Evolutionary conservation across 176 grass and related monocot genomes (phyloP).

Genomic region (Carex cristatella): DNA sequence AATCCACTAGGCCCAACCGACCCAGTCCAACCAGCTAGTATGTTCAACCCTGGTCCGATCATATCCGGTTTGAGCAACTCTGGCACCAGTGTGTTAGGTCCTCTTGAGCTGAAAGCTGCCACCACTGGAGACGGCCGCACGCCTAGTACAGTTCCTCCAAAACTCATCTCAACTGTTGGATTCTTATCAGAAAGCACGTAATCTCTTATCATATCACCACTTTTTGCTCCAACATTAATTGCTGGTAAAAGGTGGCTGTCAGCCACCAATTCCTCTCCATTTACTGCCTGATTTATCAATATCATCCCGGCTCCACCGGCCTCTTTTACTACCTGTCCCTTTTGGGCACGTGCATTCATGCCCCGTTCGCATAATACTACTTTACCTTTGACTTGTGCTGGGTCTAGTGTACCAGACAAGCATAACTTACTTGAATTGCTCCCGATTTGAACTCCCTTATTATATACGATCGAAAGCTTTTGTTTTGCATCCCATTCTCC

Average conservation of each 20-base stretch:
- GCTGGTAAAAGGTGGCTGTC: constrained; percentile 80
- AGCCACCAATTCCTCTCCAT: constrained; percentile 71
- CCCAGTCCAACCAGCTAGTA: constrained; percentile 69
- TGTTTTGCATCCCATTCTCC: constrained; percentile 39
- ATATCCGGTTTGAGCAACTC: constrained; percentile 90
- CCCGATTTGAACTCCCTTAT: constrained; percentile 47
- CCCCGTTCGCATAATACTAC: constrained; percentile 80
- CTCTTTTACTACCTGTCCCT: constrained; percentile 72
- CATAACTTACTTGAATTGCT: constrained; percentile 77
- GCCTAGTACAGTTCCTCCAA: constrained; percentile 56
- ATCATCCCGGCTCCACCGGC: constrained; percentile 79
- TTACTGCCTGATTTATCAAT: constrained; percentile 57
- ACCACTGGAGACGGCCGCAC: constrained; percentile 80
- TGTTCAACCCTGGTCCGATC: constrained; percentile 83
- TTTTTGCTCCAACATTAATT: constrained; percentile 57
- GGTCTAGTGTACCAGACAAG: constrained; percentile 55
- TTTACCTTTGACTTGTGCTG: constrained; percentile 57
- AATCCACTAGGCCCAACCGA: constrained; percentile 62
- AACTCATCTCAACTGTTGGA: constrained; percentile 39
- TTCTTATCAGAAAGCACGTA: constrained; percentile 43
- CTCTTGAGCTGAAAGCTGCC: constrained; percentile 86
- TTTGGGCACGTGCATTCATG: constrained; percentile 57
- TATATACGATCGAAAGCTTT: constrained; percentile 47
- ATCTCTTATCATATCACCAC: constrained; percentile 48
- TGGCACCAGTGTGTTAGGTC: constrained; percentile 56